Conservation (phyloP, 2,329 filamentous ascomycete genomes). For the Aspergillus persii region DNA sequence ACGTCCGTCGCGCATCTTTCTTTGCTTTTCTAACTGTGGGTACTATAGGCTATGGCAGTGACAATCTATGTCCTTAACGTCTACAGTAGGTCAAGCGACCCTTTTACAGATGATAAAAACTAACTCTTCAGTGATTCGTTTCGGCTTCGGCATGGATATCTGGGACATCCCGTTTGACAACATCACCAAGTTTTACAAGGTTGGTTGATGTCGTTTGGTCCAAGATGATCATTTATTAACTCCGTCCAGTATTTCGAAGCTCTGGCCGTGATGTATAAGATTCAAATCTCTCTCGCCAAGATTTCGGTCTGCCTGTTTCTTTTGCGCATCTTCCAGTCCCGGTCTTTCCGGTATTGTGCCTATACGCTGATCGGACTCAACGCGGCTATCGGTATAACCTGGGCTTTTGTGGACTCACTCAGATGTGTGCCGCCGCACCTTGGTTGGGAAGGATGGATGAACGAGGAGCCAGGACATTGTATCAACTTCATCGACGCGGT, state of each 20-base stretch:
- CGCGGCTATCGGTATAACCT: constrained; percentile 19
- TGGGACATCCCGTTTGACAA: constrained; percentile 23
- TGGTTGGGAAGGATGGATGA: constrained; percentile 18
- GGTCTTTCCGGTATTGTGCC: constrained; percentile 15
- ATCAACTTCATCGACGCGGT: constrained; percentile 19
- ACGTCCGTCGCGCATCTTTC: background rate
- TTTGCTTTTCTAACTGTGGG: too few species aligned
- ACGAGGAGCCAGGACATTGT: constrained; percentile 13
- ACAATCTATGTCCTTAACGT: constrained; percentile 11
- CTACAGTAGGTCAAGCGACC: constrained; percentile 7
- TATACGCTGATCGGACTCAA: constrained; percentile 22
- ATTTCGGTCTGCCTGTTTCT: constrained; percentile 26
- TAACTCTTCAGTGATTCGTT: constrained; percentile 17
- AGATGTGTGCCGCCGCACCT: constrained; percentile 21
- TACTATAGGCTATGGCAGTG: constrained; percentile 10
- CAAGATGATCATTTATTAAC: background rate
- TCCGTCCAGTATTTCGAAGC: constrained; percentile 14
- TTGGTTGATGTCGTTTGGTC: background rate
- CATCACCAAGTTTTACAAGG: constrained; percentile 20
- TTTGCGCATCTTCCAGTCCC: constrained; percentile 21
- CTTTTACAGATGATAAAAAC: background rate
- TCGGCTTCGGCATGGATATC: constrained; percentile 22
- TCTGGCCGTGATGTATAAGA: constrained; percentile 21
- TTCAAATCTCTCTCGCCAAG: constrained; percentile 22
- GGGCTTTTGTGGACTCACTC: constrained; percentile 18